Evolutionary conservation across 192 early-diverging fungal genomes (phyloP), one percentile per base, ranked within the genome.

Genomic region (Podila epigama): DNA sequence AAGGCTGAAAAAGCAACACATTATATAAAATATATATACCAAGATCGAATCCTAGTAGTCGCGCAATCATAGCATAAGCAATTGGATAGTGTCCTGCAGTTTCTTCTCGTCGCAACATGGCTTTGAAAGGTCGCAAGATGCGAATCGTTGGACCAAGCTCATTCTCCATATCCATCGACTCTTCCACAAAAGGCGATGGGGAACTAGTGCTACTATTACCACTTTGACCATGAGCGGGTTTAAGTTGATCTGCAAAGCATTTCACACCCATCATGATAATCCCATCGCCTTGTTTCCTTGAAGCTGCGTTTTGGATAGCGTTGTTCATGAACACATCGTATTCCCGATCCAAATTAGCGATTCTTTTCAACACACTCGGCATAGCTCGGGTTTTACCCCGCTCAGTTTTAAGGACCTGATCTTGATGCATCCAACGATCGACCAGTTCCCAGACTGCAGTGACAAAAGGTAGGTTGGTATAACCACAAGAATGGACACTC

Each of bases 11-110:
- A n/a, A n/a, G 33, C 12, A 8, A 22, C 42, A 61, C 22, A 58
- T 29, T 8, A 51, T 56, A 37, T 35, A 53, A 52, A 15, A 52
- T 20, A 62, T 31, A 48, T 12, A 60, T n/a, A 90, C 90, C 88
- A 32, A 85, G 63, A 60, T 85, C 80, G 29, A 71, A 80, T 1
- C 69, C 69, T 6, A 71, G 69, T 7, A 80, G 40, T 1, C 79
- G 60, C 0, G 79, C 79, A 35, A 67, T 80, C 60, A 77, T 77
- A 0, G 89, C 92, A 88, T 95, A 98, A 22, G 86, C 86, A 22
- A 95, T 84, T 1, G 93, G 86, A 69, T 93, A 90, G 75, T 98
- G 96, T 6, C 92, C 94, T 13, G 73, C 73, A 33, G 55, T 50
- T 22, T 77, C 73, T 36, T 68, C 73, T 27, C 54, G 53, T 32